A percentile compares a stretch with the other conserved stretches of the same genome.
Conservation (phyloP, 331 rosid genomes). For the Ulmus americana region DNA sequence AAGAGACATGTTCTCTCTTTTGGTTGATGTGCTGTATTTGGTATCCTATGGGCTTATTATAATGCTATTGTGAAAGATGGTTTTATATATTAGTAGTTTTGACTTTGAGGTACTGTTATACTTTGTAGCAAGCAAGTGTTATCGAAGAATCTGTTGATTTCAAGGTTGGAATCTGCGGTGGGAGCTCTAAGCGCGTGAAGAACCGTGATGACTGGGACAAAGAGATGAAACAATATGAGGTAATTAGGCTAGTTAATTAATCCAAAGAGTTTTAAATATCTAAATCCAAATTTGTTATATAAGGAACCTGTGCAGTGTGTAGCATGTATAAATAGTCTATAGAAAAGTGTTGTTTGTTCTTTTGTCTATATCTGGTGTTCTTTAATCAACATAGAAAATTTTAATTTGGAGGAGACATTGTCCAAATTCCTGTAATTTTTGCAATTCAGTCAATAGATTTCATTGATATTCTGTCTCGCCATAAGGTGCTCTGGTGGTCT, state of each 20-base stretch:
- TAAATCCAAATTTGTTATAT: not conserved
- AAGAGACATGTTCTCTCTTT: too few relatives aligned
- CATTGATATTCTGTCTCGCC: too few relatives aligned
- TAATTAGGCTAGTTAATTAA: slow-evolving; percentile 28
- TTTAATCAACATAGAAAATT: slow-evolving; percentile 7
- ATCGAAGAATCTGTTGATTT: slow-evolving; percentile 67
- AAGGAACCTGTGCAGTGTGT: not conserved
- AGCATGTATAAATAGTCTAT: not conserved
- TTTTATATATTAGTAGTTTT: not conserved
- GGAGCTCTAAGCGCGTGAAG: slow-evolving; percentile 55
- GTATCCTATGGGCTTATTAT: not conserved
- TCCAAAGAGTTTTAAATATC: slow-evolving; percentile 2
- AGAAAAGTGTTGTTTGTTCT: not conserved
- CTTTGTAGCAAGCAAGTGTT: slow-evolving; percentile 73
- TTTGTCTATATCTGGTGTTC: not conserved
- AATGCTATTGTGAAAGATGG: not conserved
- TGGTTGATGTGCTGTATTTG: not conserved
- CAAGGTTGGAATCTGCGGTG: slow-evolving; percentile 60
- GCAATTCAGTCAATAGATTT: too few relatives aligned
- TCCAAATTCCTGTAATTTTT: not conserved
- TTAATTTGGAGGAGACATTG: not conserved
- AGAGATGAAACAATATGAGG: slow-evolving; percentile 74
- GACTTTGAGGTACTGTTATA: slow-evolving; percentile 3
- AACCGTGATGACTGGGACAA: slow-evolving; percentile 56
- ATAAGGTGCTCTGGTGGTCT: too few relatives aligned